Base-by-base conservation (phyloP, 306 rosid species). In the Dalbergia cochinchinensis region DNA sequence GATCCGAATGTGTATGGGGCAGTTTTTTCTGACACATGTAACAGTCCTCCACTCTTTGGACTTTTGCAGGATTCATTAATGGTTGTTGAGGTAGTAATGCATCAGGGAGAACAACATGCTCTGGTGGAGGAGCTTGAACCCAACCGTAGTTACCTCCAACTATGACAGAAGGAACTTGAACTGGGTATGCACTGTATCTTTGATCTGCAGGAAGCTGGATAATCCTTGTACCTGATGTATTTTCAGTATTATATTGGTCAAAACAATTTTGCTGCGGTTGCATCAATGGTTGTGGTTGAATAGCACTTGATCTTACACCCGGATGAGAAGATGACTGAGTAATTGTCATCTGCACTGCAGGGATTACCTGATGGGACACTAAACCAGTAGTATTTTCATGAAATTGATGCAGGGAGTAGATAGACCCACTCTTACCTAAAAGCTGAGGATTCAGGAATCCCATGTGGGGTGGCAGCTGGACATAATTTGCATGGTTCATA, bases 1-100 rank as follows among this genome's bases (percentile, higher is more conserved):
- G 87, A 84, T 94, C 92, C 42, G 97, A 94, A 90, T 94, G 98
- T 16, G 91, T 86, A 84, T 92, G 94, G 79, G 99, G 98, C 79
- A 94, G 77, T 41, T 84, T 86, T 76, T 85, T 90, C 91, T 80
- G 95, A 90, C 99, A 92, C 91, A 92, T 85, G 77, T 83, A 85
- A 83, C 95, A 91, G 65, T 92, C 91, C 82, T 92, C 92, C 76
- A 84, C 72, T 82, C 85, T 84, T 35, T 71, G 81, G 68, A 77
- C 55, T 73, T 87, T 85, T 78, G 87, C 86, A 80, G 92, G 73
- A 83, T 80, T 83, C 82, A 76, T 75, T 72, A 76, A 89, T 34
- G 83, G 87, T 81, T 85, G 94, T 79, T 89, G 90, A 54, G 91
- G 73, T 55, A 65, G 84, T 72, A 78, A 61, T 73, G 86, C 92